phyloP scores from a whole-genome alignment of 495 filamentous ascomycete genomes.

The Lasiosphaeriaceae sp. region DNA sequence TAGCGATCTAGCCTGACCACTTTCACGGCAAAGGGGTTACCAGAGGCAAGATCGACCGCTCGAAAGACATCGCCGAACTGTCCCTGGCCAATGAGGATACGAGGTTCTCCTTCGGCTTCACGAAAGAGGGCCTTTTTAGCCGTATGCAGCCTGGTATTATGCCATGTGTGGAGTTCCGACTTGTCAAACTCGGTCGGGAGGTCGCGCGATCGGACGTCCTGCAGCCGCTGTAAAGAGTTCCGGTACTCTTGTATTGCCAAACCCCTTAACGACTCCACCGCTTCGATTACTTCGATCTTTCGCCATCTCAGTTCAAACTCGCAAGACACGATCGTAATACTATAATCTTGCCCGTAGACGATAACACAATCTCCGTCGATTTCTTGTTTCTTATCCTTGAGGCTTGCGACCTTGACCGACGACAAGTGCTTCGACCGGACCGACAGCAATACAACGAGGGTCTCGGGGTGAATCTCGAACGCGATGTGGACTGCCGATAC shows the following conservation, averaged over 20 bases:
- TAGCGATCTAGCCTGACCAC: not conserved
- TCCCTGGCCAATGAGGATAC: not conserved
- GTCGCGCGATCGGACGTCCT: not conserved
- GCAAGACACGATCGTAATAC: not conserved
- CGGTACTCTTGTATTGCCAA: too few species aligned
- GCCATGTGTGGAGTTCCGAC: not conserved
- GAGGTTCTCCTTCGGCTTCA: not conserved
- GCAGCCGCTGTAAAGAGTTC: not conserved
- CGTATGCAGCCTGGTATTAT: not conserved
- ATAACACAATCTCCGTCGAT: not conserved
- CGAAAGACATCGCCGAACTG: not conserved
- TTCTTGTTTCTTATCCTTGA: too few species aligned
- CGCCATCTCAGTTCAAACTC: not conserved
- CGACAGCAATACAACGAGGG: too few species aligned
- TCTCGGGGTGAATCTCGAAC: too few species aligned
- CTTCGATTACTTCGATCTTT: too few species aligned
- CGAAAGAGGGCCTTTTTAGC: not conserved
- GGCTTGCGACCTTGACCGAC: too few species aligned
- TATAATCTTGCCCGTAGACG: not conserved
- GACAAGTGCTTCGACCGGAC: too few species aligned
- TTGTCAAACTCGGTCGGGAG: not conserved
- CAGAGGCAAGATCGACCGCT: not conserved
- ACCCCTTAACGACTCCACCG: too few species aligned
- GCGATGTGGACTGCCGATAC: too few species aligned
- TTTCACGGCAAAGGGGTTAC: constrained; percentile 13